phyloP scores from a whole-genome alignment of 148 eudicot species.

The Rhododendron simsii region DNA sequence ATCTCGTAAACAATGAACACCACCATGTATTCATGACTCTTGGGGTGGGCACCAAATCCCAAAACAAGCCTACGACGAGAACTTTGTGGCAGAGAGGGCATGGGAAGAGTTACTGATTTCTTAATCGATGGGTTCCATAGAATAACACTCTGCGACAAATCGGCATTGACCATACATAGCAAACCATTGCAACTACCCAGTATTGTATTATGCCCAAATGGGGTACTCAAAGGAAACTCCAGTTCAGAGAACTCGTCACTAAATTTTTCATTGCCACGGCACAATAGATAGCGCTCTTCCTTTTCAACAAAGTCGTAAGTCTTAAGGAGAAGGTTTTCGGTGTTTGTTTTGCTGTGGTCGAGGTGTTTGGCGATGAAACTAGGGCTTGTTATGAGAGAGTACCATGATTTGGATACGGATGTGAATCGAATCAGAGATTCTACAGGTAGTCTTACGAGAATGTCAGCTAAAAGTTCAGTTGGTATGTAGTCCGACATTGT shows the following conservation, averaged over 20 bases:
- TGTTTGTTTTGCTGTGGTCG: background rate
- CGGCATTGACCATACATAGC: background rate
- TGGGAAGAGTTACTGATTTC: background rate
- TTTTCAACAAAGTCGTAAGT: background rate
- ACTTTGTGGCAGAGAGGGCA: background rate
- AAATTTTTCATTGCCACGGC: background rate
- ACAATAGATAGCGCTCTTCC: background rate
- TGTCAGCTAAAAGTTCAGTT: background rate
- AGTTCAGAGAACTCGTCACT: background rate
- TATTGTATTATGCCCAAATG: background rate
- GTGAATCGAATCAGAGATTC: background rate
- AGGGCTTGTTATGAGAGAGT: background rate
- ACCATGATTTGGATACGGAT: background rate
- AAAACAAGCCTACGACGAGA: background rate
- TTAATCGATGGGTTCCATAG: background rate
- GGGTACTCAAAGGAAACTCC: background rate
- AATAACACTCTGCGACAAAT: background rate
- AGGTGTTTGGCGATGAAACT: background rate
- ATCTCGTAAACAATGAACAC: background rate
- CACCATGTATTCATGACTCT: background rate
- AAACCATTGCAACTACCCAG: background rate
- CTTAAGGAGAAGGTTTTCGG: background rate
- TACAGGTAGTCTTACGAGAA: background rate
- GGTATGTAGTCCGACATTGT: background rate
- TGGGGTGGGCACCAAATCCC: background rate